Percentiles rank a stretch among this genome's conserved stretches.
These are phyloP conservation scores for Exophiala calicioides DNA, from an alignment of 2,329 filamentous ascomycete species.

Conservation along the genomic window DNA sequence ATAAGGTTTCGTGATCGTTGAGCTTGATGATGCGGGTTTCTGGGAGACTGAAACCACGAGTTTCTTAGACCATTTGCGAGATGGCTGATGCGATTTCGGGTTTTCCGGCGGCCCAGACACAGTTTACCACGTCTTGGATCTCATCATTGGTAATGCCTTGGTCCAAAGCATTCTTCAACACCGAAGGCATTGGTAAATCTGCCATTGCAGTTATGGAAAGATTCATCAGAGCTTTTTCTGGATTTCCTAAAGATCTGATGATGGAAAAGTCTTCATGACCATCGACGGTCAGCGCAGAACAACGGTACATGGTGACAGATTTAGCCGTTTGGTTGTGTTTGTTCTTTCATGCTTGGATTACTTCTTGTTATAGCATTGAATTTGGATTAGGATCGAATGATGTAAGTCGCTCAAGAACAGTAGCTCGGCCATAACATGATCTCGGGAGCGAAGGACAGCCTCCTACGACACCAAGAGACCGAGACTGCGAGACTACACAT, in stretches of 20 bases:
- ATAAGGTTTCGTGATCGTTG: not conserved
- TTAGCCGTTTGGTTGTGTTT: too few species aligned
- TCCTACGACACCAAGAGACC: too few species aligned
- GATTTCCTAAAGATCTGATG: not conserved
- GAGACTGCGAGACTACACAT: too few species aligned
- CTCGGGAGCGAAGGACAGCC: too few species aligned
- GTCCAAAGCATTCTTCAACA: not conserved
- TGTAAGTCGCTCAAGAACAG: too few species aligned
- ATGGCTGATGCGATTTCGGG: not conserved
- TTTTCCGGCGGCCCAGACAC: not conserved
- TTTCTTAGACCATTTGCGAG: not conserved
- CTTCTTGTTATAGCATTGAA: too few species aligned
- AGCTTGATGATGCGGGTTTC: conserved; percentile 1
- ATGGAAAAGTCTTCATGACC: not conserved
- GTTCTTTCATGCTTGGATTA: too few species aligned
- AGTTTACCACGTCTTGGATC: not conserved
- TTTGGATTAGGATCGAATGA: too few species aligned
- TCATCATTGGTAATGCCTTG: not conserved
- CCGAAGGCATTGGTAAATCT: not conserved
- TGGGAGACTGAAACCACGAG: not conserved
- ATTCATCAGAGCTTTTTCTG: not conserved
- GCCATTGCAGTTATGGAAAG: not conserved
- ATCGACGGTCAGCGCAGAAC: not conserved
- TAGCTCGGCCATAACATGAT: too few species aligned
- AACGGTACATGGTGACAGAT: not conserved